Evolutionary conservation across 129 eudicot genomes (phyloP).

Genomic region (Lactuca sativa): DNA sequence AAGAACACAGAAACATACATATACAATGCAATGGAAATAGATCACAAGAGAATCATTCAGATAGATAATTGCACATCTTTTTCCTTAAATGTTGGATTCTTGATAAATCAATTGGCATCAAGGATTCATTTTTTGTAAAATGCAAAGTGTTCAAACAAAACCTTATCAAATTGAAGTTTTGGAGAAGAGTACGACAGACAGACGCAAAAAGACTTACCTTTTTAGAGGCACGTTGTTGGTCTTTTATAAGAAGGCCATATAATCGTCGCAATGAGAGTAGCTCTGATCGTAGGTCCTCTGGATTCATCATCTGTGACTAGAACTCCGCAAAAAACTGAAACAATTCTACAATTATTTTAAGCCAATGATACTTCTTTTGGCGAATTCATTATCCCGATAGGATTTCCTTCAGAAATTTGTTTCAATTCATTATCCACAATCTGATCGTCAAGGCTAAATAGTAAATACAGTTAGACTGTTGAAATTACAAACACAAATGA

Average conservation of each 20-base stretch:
- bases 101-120: not conserved
- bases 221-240: conserved; percentile 25
- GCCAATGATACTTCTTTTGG: not conserved
- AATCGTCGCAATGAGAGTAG: conserved; percentile 31
- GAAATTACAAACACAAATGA: not conserved
- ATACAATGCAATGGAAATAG: not conserved
- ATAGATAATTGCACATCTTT: not conserved
- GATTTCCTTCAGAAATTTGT: not conserved
- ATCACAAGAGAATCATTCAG: not conserved
- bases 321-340: conserved; percentile 3
- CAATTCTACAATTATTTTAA: not conserved
- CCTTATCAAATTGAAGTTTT: not conserved
- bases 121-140: not conserved
- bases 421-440: not conserved
- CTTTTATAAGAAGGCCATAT: conserved; percentile 36
- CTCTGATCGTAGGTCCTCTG: conserved; percentile 19
- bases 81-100: not conserved
- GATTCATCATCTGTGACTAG: conserved; percentile 27
- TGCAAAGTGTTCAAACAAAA: not conserved
- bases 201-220: conserved; percentile 13
- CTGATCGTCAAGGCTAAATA: not conserved
- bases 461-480: not conserved
- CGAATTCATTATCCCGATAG: not conserved
- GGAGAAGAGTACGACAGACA: not conserved
- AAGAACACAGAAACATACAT: not conserved